Evolutionary conservation across 1,284 basidiomycete species (phyloP), one percentile per base, ranked within the genome.

Genomic region (Pyrrhoderma lamaoense): DNA sequence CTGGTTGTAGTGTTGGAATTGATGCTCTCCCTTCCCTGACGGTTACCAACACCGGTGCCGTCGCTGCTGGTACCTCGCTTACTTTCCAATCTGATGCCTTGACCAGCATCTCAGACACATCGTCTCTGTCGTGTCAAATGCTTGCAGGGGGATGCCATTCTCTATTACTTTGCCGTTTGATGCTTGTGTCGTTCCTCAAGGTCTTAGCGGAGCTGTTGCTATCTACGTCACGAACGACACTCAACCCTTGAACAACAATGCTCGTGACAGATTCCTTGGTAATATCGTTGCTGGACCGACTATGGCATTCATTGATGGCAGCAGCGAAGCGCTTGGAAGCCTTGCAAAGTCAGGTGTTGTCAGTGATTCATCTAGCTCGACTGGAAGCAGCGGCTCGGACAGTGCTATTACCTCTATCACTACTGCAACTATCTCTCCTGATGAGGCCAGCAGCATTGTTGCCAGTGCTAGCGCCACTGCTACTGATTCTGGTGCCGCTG

Each of bases 41-140:
- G 2, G 59, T 90, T 61, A 84, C 83, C 43, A 88, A 83, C 72
- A 76, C 71, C 35, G 80, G 72, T 16, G 46, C 73, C 8, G 64
- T 83, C 54, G 62, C 61, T 8, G 65, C 74, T 39, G 86, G 87
- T 49, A 82, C 80, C 9, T 60, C 67, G 42, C 70, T 92, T 53
- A 72, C 73, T 8, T 86, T 91, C 72, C 65, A 67, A 3, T 80
- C 78, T 0, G 56, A 72, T 25, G 78, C 78, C 13, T 65, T 84
- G 58, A 79, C 78, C 50, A 72, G 77, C 52, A 72, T 71, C 45
- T 65, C 70, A 49, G 66, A 70, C 46, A 57, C 58, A 14, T 65
- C 70, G 82, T 64, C 62, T 49, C 62, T 87, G 31, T 79, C 73
- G 67, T 91, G 89, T 67, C 82, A 90, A 67, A 86, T 90, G 79